Conservation (phyloP, 2,329 filamentous ascomycete species). For the Aspergillus sp. region DNA sequence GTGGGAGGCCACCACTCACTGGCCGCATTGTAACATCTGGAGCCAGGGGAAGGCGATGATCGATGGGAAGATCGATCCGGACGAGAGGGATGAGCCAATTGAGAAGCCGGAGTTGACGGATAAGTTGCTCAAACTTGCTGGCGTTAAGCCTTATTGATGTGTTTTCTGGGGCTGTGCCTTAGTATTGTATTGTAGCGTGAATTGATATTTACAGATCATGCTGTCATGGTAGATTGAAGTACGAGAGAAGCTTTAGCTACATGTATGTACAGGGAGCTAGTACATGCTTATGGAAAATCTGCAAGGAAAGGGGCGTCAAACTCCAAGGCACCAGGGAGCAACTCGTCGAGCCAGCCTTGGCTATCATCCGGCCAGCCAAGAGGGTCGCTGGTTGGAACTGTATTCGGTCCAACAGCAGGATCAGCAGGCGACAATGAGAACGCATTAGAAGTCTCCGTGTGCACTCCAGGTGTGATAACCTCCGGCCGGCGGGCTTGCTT, state of each 20-base stretch:
- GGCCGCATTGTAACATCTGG: slow-evolving; percentile 18
- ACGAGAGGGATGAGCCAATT: slow-evolving; percentile 13
- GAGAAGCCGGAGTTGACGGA: slow-evolving; percentile 11
- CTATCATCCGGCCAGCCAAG: not conserved
- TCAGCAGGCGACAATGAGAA: not conserved
- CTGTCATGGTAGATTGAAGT: no score
- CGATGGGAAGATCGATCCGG: slow-evolving; percentile 12
- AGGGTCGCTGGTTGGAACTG: not conserved
- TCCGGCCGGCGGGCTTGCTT: not conserved
- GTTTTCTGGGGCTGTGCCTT: not conserved
- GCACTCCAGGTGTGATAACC: not conserved
- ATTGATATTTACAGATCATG: not conserved
- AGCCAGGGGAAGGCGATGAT: slow-evolving; percentile 11
- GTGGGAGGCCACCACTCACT: slow-evolving; percentile 16
- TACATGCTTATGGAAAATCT: not conserved
- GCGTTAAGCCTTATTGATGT: slow-evolving; percentile 6
- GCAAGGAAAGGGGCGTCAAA: not conserved
- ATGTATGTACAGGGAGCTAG: not conserved
- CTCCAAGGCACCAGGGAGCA: not conserved
- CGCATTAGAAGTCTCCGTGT: not conserved
- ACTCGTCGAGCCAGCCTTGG: not conserved
- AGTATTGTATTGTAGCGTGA: not conserved
- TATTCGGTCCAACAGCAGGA: not conserved
- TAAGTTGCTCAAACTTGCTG: slow-evolving; percentile 5
- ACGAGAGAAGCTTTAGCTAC: not conserved